phyloP scores from a whole-genome alignment of 1,284 basidiomycete genomes.

The Laetiporus sulphureus region DNA sequence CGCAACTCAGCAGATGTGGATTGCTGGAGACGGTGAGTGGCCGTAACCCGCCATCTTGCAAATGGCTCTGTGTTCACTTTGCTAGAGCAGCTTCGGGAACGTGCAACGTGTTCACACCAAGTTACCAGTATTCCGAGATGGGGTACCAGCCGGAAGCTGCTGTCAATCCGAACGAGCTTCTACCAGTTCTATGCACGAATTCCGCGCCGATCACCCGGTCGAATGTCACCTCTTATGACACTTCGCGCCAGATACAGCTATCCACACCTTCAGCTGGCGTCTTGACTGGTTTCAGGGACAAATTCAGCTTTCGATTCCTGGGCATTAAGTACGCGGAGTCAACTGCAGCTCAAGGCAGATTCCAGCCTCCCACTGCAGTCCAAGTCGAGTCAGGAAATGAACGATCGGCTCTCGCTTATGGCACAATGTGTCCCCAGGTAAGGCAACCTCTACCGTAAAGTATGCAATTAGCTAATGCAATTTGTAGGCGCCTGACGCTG shows the following conservation, averaged over 20 bases:
- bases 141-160: background rate
- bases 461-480: background rate
- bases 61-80: background rate
- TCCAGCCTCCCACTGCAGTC: conserved; percentile 5
- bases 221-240: conserved; percentile 11
- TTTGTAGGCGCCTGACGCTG: conserved; percentile 9
- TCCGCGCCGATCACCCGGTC: conserved; percentile 12
- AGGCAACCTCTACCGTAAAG: background rate
- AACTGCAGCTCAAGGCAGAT: conserved; percentile 4
- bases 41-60: background rate
- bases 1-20: conserved; percentile 3
- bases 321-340: conserved; percentile 12
- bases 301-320: conserved; percentile 11
- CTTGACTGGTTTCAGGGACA: conserved; percentile 11
- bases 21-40: conserved; percentile 4
- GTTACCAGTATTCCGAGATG: conserved; percentile 1
- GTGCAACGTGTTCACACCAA: conserved; percentile 5
- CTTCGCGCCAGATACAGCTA: conserved; percentile 9
- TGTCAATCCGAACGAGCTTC: background rate
- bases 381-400: background rate
- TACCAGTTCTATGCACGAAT: conserved; percentile 12
- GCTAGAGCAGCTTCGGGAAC: background rate
- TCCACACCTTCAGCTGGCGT: conserved; percentile 7
- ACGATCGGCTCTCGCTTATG: conserved; percentile 8
- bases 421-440: conserved; percentile 10